phyloP scores from a whole-genome alignment of 192 early-diverging fungal species.

The Linnemannia zychae region DNA sequence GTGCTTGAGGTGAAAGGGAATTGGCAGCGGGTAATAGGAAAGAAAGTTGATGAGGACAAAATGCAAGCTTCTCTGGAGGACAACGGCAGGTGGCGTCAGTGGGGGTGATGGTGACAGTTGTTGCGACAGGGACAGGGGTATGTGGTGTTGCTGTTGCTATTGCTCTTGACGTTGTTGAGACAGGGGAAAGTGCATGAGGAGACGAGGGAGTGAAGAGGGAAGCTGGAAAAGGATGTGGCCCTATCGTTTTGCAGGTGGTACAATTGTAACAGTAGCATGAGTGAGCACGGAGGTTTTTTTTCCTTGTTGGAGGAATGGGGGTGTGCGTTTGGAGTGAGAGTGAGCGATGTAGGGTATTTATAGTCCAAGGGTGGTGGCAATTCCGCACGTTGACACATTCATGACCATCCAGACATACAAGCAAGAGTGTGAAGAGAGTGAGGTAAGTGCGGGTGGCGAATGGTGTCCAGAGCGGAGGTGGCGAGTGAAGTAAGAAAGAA shows the following conservation, averaged over 20 bases:
- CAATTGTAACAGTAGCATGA: neutral
- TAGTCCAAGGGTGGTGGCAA: neutral
- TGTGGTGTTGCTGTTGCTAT: neutral
- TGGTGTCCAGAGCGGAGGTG: neutral
- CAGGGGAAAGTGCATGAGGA: neutral
- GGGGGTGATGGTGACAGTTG: slow-evolving; percentile 21
- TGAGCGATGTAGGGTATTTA: neutral
- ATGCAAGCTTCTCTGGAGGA: neutral
- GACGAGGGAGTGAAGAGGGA: neutral
- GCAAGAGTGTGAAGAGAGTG: neutral
- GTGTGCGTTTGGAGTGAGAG: neutral
- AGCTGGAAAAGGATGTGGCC: no score
- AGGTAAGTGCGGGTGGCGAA: neutral
- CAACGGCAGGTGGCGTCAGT: slow-evolving; percentile 5
- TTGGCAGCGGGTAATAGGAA: no score
- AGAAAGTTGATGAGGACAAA: neutral
- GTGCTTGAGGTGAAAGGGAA: neutral
- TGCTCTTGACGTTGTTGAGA: neutral
- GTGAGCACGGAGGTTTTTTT: slow-evolving; percentile 2
- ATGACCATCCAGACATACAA: neutral
- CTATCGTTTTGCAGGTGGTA: slow-evolving; percentile 2
- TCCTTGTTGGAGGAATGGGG: neutral
- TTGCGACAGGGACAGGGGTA: neutral
- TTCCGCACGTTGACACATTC: neutral
- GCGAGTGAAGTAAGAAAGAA: neutral